Base-by-base conservation (phyloP, 192 early-diverging fungal genomes). In the Entomortierella lignicola region DNA sequence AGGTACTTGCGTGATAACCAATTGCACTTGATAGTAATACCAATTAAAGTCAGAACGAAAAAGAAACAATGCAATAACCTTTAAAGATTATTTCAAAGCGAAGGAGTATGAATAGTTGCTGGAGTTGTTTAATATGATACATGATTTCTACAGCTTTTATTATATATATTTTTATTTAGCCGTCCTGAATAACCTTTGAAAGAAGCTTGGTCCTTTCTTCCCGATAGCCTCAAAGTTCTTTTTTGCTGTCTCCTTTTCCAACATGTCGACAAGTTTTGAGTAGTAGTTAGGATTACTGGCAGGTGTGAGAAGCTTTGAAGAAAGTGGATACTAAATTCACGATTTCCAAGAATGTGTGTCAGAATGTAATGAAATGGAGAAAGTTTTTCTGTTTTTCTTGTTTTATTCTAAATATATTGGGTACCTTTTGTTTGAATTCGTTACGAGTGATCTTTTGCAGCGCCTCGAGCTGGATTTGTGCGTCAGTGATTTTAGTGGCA, bases 221-320 rank as follows among this genome's bases (percentile, higher is more conserved):
- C 69, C 70, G 27, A 77, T 69, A 32, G 74, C 77, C 47, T 77
- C 71, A 67, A 65, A 56, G 64, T 85, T 83, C 54, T 82, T 82
- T 43, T 84, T 85, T 31, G 82, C 85, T 18, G 82, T 77, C 34
- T 77, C 82, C 66, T 84, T 84, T 53, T 85, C 83, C 21, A 89
- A 57, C 53, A 81, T 81, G 18, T 82, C 77, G 18, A 86, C 51
- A 11, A 89, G 80, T 44, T 80, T 72, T 29, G 82, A 79, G 65
- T 89, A 89, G 64, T 89, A 87, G 53, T 84, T 85, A 54, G 88
- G 86, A 32, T 89, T 89, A 18, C 84, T 72, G 41, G 86, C 84
- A 26, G 88, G 88, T 15, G 63, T 71, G 53, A 85, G 60, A n/a
- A 87, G 82, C 72, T 84, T 85, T 66, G 85, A 68, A 0, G 88